Percentiles rank a stretch among this genome's conserved stretches.
These are phyloP conservation scores for Epichloe sibirici DNA, from an alignment of 2,329 filamentous ascomycete species.

Conservation along the genomic window DNA sequence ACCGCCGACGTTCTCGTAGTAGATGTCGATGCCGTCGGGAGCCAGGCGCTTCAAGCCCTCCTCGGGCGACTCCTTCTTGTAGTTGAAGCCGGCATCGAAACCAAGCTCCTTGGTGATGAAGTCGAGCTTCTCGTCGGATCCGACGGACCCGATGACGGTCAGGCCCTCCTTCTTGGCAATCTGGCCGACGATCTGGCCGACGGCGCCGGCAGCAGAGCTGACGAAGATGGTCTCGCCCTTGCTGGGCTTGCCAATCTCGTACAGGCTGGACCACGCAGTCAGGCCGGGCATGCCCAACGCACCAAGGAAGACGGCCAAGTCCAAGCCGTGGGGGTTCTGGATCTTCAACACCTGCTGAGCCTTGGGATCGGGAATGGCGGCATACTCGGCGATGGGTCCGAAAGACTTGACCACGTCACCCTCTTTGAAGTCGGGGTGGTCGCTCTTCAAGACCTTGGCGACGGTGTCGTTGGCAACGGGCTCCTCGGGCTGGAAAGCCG, in stretches of 20 bases:
- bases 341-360: constrained; percentile 38
- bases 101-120: constrained; percentile 43
- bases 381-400: constrained; percentile 59
- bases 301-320: constrained; percentile 58
- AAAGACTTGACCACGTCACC: constrained; percentile 54
- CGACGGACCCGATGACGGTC: constrained; percentile 68
- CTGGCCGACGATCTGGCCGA: constrained; percentile 74
- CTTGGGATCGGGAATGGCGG: constrained; percentile 35
- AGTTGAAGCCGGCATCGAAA: constrained; percentile 62
- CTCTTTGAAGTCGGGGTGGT: constrained; percentile 45
- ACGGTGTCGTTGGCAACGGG: constrained; percentile 55
- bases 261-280: constrained; percentile 58
- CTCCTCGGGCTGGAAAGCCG: constrained; percentile 42
- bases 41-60: constrained; percentile 60
- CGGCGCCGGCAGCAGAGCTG: constrained; percentile 66
- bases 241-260: constrained; percentile 51
- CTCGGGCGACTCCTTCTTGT: constrained; percentile 65
- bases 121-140: constrained; percentile 66
- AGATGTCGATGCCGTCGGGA: constrained; percentile 64
- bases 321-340: constrained; percentile 56
- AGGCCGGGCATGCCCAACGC: constrained; percentile 50
- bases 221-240: constrained; percentile 69
- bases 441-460: constrained; percentile 59
- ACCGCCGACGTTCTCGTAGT: constrained; percentile 42
- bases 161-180: constrained; percentile 72